These are phyloP conservation scores for Arctium minus DNA, from an alignment of 129 eudicot species.

Conservation along the genomic window DNA sequence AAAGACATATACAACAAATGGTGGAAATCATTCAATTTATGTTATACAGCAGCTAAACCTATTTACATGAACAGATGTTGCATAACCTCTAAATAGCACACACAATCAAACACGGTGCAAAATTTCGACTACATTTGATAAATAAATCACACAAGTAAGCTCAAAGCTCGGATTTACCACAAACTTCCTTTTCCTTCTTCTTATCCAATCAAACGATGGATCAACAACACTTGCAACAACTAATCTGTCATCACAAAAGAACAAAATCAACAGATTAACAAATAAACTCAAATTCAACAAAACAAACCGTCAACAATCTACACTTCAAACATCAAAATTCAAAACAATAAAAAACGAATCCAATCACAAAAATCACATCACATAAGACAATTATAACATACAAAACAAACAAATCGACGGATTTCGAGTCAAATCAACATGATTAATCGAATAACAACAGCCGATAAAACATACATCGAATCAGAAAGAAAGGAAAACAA, in stretches of 20 bases:
- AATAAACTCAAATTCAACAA: conserved; percentile 11
- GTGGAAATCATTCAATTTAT: background rate
- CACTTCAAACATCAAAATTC: background rate
- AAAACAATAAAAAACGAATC: conserved; percentile 1
- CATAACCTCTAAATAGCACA: conserved; percentile 11
- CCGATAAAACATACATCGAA: conserved; percentile 8
- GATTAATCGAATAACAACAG: background rate
- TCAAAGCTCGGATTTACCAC: conserved; percentile 11
- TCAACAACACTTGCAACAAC: conserved; percentile 15
- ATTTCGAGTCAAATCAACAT: background rate
- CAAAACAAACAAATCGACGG: conserved; percentile 7
- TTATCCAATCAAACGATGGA: conserved; percentile 8
- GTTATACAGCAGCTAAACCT: background rate
- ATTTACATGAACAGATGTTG: background rate
- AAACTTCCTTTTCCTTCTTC: background rate
- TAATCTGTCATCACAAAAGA: background rate
- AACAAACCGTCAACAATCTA: background rate
- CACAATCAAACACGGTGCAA: background rate
- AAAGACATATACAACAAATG: background rate
- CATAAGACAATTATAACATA: background rate
- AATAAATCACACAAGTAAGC: background rate
- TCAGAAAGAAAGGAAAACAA: background rate
- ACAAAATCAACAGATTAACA: background rate
- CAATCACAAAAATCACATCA: background rate
- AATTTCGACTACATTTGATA: background rate